Conservation (phyloP, 495 filamentous ascomycete genomes). For the Trypethelium eluteriae region DNA sequence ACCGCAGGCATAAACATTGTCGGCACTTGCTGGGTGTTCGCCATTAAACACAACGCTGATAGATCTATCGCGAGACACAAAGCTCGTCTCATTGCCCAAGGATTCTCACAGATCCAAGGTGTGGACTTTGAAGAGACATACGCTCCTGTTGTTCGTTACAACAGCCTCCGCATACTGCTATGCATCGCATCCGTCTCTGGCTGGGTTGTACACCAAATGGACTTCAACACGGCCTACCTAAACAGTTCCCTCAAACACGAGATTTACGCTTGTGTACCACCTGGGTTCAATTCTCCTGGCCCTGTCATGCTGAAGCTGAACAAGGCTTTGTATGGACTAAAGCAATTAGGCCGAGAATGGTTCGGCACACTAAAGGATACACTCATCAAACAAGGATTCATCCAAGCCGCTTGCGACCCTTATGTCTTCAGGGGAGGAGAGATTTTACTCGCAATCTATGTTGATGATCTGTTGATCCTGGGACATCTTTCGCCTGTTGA, state of each 20-base stretch:
- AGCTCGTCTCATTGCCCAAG: slow-evolving; percentile 18
- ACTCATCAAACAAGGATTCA: too few species aligned
- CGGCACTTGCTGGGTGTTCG: slow-evolving; percentile 14
- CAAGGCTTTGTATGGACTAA: slow-evolving; percentile 13
- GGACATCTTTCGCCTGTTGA: background rate
- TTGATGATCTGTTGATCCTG: slow-evolving; percentile 14
- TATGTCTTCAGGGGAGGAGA: slow-evolving; percentile 4
- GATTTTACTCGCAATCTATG: slow-evolving; percentile 12
- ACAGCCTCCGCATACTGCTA: slow-evolving; percentile 12
- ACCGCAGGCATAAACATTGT: background rate
- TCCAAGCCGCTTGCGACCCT: slow-evolving; percentile 10
- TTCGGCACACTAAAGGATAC: background rate
- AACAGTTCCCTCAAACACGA: background rate
- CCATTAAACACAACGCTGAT: slow-evolving; percentile 17
- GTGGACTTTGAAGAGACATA: slow-evolving; percentile 19
- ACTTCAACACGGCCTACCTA: slow-evolving; percentile 14
- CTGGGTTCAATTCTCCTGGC: background rate
- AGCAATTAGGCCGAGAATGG: slow-evolving; percentile 16
- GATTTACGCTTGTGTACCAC: background rate
- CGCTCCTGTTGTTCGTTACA: slow-evolving; percentile 4
- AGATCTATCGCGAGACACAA: slow-evolving; percentile 15
- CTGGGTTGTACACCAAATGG: slow-evolving; percentile 12
- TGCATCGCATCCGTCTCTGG: background rate
- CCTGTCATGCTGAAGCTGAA: background rate
- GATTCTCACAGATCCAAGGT: slow-evolving; percentile 17